Conservation (phyloP, 371 early-diverging fungal genomes). For the Mucor piriformis region DNA sequence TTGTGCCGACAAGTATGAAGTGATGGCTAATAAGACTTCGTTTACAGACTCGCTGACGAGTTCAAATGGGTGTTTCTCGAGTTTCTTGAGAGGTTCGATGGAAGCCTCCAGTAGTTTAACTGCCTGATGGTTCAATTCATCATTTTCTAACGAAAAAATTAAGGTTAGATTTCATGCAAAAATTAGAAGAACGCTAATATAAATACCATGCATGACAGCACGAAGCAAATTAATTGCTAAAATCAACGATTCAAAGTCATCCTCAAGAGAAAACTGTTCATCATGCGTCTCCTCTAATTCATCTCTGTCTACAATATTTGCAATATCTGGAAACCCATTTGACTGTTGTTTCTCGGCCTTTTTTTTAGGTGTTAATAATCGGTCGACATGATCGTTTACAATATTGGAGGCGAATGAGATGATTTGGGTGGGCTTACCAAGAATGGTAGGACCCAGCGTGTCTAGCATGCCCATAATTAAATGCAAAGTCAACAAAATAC, state of each 20-base stretch:
- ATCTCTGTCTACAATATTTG: slow-evolving; percentile 36
- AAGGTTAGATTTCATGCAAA: background rate
- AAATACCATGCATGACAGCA: slow-evolving; percentile 56
- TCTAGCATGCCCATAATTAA: slow-evolving; percentile 71
- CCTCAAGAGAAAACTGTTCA: slow-evolving; percentile 52
- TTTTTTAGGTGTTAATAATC: slow-evolving; percentile 15
- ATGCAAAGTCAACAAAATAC: slow-evolving; percentile 57
- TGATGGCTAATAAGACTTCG: slow-evolving; percentile 62
- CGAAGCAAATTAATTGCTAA: slow-evolving; percentile 48
- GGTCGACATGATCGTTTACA: slow-evolving; percentile 49
- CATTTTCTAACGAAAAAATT: slow-evolving; percentile 46
- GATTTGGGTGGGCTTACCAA: slow-evolving; percentile 79
- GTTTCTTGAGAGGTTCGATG: slow-evolving; percentile 56
- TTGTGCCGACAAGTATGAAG: slow-evolving; percentile 41
- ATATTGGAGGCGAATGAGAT: slow-evolving; percentile 77
- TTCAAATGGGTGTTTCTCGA: slow-evolving; percentile 53
- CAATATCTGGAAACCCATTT: slow-evolving; percentile 28
- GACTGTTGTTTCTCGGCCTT: slow-evolving; percentile 1
- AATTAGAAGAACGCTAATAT: no score
- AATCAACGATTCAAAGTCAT: slow-evolving; percentile 45
- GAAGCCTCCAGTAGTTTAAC: slow-evolving; percentile 53
- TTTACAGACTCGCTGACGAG: slow-evolving; percentile 60
- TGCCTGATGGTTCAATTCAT: slow-evolving; percentile 51
- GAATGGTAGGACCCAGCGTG: slow-evolving; percentile 71
- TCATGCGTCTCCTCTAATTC: slow-evolving; percentile 52